Conservation (phyloP, 441 rosid species). For the Bruguiera hainesii region DNA sequence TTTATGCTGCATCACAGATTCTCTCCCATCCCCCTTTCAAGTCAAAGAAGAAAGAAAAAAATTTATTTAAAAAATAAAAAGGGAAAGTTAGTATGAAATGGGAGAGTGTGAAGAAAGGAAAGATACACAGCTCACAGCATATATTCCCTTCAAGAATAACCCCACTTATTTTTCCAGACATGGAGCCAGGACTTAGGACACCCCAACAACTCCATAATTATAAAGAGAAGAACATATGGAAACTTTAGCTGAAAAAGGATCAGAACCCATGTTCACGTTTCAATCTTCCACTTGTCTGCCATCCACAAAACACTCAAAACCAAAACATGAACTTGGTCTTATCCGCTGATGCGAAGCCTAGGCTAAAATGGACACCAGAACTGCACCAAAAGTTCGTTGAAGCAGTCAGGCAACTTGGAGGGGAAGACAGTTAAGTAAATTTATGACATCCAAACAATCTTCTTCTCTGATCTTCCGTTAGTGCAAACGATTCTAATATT, state of each 20-base stretch:
- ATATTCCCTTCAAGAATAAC: constrained; percentile 76
- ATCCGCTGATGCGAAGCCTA: constrained; percentile 91
- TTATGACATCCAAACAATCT: constrained; percentile 8
- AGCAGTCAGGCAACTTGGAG: constrained; percentile 79
- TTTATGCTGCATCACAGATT: constrained; percentile 63
- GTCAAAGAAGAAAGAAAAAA: constrained; percentile 47
- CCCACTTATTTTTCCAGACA: constrained; percentile 91
- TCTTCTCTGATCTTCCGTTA: not conserved
- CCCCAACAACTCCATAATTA: constrained; percentile 43
- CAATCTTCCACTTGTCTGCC: constrained; percentile 21
- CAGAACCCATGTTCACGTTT: constrained; percentile 24
- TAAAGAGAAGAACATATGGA: constrained; percentile 37
- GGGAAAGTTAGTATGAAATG: constrained; percentile 38
- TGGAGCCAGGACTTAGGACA: constrained; percentile 72
- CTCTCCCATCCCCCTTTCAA: constrained; percentile 46
- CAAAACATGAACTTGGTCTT: constrained; percentile 67
- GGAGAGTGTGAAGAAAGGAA: constrained; percentile 26
- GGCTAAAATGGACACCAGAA: constrained; percentile 94
- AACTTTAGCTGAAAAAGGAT: constrained; percentile 25
- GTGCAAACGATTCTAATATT: constrained; percentile 11
- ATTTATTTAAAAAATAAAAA: constrained; percentile 8
- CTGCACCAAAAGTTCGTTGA: constrained; percentile 83
- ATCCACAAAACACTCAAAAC: constrained; percentile 31
- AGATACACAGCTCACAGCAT: constrained; percentile 73
- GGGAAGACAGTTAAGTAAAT: constrained; percentile 70